Percentiles rank a stretch among this genome's conserved stretches.
phyloP scores from a whole-genome alignment of 805 yeast genomes.

The Kluyveromyces aestuarii region DNA sequence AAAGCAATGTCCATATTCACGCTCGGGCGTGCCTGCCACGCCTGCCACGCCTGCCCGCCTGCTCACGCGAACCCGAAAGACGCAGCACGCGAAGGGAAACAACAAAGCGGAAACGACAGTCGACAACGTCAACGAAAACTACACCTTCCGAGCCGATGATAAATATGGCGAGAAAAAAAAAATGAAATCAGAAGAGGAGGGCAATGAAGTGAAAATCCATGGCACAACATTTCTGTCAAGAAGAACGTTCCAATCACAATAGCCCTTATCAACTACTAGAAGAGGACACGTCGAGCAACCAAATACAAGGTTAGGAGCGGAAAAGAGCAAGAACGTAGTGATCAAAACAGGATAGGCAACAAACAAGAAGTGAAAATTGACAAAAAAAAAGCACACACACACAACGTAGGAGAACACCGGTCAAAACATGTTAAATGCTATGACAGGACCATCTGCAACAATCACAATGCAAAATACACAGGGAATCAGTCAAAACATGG shows the following conservation, averaged over 20 bases:
- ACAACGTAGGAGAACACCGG: neutral
- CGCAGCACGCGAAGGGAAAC: neutral
- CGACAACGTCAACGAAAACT: neutral
- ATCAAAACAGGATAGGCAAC: neutral
- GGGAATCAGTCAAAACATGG: conserved; percentile 7
- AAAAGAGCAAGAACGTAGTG: neutral
- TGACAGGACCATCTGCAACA: neutral
- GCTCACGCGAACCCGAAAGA: neutral
- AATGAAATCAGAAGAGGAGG: conserved; percentile 3
- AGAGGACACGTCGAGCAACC: neutral
- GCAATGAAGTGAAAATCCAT: conserved; percentile 1
- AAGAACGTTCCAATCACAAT: neutral
- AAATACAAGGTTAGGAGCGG: neutral
- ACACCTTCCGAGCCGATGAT: neutral
- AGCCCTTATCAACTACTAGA: neutral
- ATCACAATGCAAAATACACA: conserved; percentile 3
- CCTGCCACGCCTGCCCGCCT: neutral
- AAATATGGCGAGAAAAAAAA: conserved; percentile 2
- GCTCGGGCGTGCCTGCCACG: neutral
- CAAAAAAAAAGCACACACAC: neutral
- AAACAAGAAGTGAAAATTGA: neutral
- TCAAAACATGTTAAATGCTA: neutral
- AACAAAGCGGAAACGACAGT: neutral
- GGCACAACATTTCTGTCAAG: neutral
- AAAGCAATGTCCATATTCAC: neutral